Base-by-base conservation (phyloP, 441 rosid genomes). In the Populus hybrid region DNA sequence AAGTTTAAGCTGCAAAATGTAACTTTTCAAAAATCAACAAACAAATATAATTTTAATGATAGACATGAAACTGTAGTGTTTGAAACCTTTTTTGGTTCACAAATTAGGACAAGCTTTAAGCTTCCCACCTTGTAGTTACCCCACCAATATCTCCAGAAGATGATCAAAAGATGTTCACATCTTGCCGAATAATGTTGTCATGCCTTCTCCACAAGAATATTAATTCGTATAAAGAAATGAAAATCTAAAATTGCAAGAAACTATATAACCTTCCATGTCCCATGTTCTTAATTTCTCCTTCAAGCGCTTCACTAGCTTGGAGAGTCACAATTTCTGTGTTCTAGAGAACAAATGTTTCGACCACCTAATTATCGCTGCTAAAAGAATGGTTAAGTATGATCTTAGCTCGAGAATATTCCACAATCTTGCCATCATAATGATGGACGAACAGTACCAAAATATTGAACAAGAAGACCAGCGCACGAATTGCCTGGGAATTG, bases 111-210 rank as follows among this genome's bases (percentile, higher is more conserved):
- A 28, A 29, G 23, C 9, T 67, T 9, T 20, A 42, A 42, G 6
- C 6, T 24, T 24, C 12, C 68, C 28, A 5, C 14, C 21, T 12
- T 9, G 1, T 10, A 10, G 24, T 9, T 23, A 24, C 24, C 68
- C 29, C 68, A 20, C n/a, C 1, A 74, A 26, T 24, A 61, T 12
- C 40, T 59, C 31, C 35, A 68, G 65, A 78, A 21, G 36, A 82
- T 78, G 86, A 79, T 83, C 56, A 72, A 40, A 21, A 24, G 50
- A 78, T 85, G 86, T 79, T 64, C 71, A 74, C 83, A 81, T 23
- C 40, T 36, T 31, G n/a, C 65, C 64, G 11, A 69, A 65, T 66
- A 45, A 36, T 77, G 83, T 69, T 40, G 83, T 64, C 78, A 77
- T 70, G 20, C 4, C 64, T 38, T 42, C 8, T 33, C 1, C 20